phyloP scores from a whole-genome alignment of 2,329 filamentous ascomycete genomes.

The Chaetomium olivaceum region DNA sequence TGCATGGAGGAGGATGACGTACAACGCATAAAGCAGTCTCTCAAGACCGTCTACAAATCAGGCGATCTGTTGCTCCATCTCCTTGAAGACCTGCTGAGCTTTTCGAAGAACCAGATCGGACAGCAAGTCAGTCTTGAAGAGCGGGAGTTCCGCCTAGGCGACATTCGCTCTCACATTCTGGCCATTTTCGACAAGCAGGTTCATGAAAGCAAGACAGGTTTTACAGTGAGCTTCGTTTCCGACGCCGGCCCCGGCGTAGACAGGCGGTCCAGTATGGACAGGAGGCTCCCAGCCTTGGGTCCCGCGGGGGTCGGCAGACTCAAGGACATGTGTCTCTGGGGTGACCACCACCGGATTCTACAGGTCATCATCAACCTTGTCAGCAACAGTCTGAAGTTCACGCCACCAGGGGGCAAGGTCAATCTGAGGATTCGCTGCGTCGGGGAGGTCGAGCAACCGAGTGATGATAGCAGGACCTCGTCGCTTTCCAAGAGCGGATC shows the following conservation, averaged over 20 bases:
- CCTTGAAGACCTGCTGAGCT: conserved; percentile 84
- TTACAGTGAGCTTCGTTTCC: conserved; percentile 71
- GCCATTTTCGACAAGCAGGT: conserved; percentile 92
- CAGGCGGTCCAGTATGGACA: conserved; percentile 36
- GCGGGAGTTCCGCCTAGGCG: conserved; percentile 80
- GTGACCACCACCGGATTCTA: conserved; percentile 87
- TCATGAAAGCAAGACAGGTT: conserved; percentile 72
- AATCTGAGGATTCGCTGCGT: conserved; percentile 74
- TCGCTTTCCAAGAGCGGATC: conserved; percentile 53
- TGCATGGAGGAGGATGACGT: conserved; percentile 90
- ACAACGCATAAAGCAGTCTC: conserved; percentile 73
- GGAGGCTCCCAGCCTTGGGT: conserved; percentile 58
- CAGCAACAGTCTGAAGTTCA: conserved; percentile 91
- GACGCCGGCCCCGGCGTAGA: conserved; percentile 40
- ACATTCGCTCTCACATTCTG: conserved; percentile 77
- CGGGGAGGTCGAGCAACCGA: conserved; percentile 54
- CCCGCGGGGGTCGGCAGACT: conserved; percentile 67
- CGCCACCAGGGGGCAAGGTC: conserved; percentile 73
- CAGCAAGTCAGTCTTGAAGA: conserved; percentile 80
- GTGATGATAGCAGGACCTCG: conserved; percentile 52
- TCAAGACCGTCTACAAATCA: conserved; percentile 87
- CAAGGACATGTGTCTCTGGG: conserved; percentile 85
- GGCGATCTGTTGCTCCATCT: conserved; percentile 82
- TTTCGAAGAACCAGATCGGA: conserved; percentile 93
- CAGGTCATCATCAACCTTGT: conserved; percentile 94